Percentiles rank a stretch among this genome's conserved stretches.
Conservation (phyloP, 176 grass and related monocot species). For the Musa itinerans region DNA sequence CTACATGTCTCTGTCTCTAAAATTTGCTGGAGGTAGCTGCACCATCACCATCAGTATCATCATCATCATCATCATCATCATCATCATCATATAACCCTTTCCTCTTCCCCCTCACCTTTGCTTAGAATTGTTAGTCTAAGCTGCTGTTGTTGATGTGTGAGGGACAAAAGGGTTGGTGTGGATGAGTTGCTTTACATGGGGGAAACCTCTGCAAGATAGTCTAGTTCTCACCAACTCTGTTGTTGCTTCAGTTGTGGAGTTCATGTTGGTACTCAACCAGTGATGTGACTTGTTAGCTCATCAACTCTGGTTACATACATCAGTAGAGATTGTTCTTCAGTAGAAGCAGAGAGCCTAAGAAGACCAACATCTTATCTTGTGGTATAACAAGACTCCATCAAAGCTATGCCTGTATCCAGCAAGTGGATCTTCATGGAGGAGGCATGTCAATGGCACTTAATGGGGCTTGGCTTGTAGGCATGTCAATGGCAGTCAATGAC, state of each 20-base stretch:
- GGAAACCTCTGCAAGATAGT: not conserved
- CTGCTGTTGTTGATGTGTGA: not conserved
- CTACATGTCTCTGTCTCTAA: no score
- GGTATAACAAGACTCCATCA: not conserved
- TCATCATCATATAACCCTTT: no score
- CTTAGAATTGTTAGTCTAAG: no score
- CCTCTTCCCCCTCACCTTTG: no score
- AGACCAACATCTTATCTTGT: not conserved
- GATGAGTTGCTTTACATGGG: not conserved
- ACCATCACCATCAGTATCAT: not conserved
- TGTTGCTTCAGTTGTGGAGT: no score
- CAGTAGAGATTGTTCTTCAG: no score
- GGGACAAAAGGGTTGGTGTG: not conserved
- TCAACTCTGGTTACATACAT: no score
- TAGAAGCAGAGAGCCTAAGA: not conserved
- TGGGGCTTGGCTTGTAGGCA: not conserved
- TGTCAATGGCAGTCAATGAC: not conserved
- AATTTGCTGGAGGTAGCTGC: not conserved
- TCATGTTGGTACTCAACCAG: no score
- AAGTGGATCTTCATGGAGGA: not conserved
- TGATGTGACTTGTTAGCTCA: no score
- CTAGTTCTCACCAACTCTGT: no score
- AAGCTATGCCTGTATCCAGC: not conserved
- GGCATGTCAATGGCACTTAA: not conserved
- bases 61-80: no score